These are phyloP conservation scores for Teratosphaeria zuluensis DNA, from an alignment of 2,329 filamentous ascomycete species.

Conservation along the genomic window DNA sequence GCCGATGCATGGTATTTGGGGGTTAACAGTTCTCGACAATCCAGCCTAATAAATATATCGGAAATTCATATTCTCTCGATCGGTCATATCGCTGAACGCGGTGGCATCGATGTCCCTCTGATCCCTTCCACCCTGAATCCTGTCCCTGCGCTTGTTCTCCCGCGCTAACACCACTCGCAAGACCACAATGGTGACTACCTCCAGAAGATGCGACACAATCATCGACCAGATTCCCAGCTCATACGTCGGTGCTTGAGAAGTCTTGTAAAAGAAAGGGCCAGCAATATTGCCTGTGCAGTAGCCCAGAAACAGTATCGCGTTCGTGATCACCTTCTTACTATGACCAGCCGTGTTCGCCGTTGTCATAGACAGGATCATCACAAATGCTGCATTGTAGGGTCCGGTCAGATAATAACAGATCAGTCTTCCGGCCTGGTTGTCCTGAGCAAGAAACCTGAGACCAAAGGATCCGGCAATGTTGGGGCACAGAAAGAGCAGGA, in stretches of 20 bases:
- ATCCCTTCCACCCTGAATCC: slow-evolving; percentile 39
- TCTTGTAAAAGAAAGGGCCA: slow-evolving; percentile 54
- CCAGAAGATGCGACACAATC: slow-evolving; percentile 45
- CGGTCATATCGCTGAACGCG: slow-evolving; percentile 46
- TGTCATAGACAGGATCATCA: slow-evolving; percentile 40
- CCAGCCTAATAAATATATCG: slow-evolving; percentile 21
- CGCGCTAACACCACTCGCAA: slow-evolving; percentile 39
- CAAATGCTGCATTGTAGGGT: slow-evolving; percentile 44
- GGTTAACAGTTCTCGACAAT: background rate
- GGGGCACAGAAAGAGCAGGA: slow-evolving; percentile 48
- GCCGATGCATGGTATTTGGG: no score
- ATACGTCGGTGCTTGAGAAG: slow-evolving; percentile 43
- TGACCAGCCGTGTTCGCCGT: slow-evolving; percentile 46
- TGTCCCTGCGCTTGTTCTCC: slow-evolving; percentile 43
- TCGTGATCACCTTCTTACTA: slow-evolving; percentile 56
- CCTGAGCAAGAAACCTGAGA: slow-evolving; percentile 42
- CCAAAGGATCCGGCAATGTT: slow-evolving; percentile 52
- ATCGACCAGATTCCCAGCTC: slow-evolving; percentile 47
- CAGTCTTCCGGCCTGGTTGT: slow-evolving; percentile 44
- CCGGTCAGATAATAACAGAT: slow-evolving; percentile 51
- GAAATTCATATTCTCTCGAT: slow-evolving; percentile 21
- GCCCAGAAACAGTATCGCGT: slow-evolving; percentile 47
- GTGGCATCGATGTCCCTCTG: slow-evolving; percentile 40
- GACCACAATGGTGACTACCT: slow-evolving; percentile 36
- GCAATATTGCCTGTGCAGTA: slow-evolving; percentile 44